phyloP scores from a whole-genome alignment of 768 basidiomycete genomes.

The Termitomyces sp. region DNA sequence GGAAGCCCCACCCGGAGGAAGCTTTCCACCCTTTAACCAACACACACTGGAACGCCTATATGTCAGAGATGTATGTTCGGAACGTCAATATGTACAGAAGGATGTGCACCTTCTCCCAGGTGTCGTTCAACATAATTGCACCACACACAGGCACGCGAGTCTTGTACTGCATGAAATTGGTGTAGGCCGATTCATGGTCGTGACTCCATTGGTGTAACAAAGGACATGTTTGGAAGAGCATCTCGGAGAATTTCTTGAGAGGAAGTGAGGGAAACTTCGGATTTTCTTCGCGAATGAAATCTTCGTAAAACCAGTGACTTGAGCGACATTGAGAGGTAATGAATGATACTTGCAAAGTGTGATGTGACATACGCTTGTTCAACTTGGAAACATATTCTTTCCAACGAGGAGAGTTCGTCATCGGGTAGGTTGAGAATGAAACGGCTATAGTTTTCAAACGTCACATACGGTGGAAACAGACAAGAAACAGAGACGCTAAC shows the following conservation, averaged over 20 bases:
- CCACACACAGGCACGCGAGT: conserved; percentile 96
- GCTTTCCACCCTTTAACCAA: conserved; percentile 98
- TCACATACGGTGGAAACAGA: not conserved
- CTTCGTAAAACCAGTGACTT: conserved; percentile 99
- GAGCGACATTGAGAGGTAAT: conserved; percentile 12
- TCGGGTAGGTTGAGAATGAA: conserved; percentile 96
- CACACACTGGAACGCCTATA: conserved; percentile 62
- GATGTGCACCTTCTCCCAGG: conserved; percentile 81
- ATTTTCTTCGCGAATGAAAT: conserved; percentile 92
- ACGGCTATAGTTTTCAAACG: conserved; percentile 48
- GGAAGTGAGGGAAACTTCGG: conserved; percentile 82
- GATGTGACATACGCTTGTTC: conserved; percentile 86
- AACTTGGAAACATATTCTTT: conserved; percentile 96
- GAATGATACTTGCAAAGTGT: conserved; percentile 9
- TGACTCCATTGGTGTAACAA: conserved; percentile 78
- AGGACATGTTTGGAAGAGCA: conserved; percentile 84
- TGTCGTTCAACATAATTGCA: conserved; percentile 90
- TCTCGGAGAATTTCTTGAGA: conserved; percentile 90
- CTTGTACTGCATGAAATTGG: conserved; percentile 94
- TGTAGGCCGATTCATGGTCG: conserved; percentile 83
- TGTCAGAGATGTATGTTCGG: conserved; percentile 4
- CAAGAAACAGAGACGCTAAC: conserved; percentile 9
- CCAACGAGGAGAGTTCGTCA: conserved; percentile 85
- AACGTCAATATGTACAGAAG: not conserved
- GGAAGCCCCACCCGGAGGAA: conserved; percentile 97